Evolutionary conservation across 176 grass and related monocot genomes (phyloP), one percentile per base, ranked within the genome.

Genomic region (Eremochloa ophiuroides): DNA sequence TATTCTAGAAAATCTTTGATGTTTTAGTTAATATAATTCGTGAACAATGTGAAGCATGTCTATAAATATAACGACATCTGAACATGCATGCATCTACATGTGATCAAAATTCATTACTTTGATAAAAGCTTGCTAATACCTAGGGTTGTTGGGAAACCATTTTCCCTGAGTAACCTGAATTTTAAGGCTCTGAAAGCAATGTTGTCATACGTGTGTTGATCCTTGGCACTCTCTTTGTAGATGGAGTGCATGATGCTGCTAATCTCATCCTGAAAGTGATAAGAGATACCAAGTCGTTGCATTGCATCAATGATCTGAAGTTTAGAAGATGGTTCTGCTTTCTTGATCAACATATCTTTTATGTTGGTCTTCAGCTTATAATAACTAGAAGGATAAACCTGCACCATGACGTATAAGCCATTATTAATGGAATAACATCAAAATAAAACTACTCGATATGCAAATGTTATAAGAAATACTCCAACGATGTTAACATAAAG

Each of bases 231-330:
- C 2, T 63, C 74, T 27, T 72, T 65, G 26, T 65, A 65, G 17
- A 88, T 29, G 15, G 81, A 79, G 8, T 12, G 44, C 8, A 87
- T 75, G 22, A 82, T 50, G 20, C 39, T 23, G 10, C 65, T 46
- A 22, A 93, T 90, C 34, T 90, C 87, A 14, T 73, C 71, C 2
- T 87, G 33, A 2, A 90, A 93, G 33, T 80, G 91, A 76, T 82
- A 87, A 1, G 84, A 62, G n/a, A 93, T 79, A 4, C 84, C 87
- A 0, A 93, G 85, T 44, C 87, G 74, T 46, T 87, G 87, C 66
- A 90, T 35, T 0, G 27, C 43, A 7, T 90, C 87, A 0, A 90
- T 74, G 35, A 85, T 73, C 20, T 41, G 44, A 76, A 88, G 50
- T 29, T 79, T 84, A 8, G 64, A 27, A 9, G 43, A 17, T 5